These are phyloP conservation scores for Xylariaceae sp. DNA, from an alignment of 2,329 filamentous ascomycete species.

Conservation along the genomic window DNA sequence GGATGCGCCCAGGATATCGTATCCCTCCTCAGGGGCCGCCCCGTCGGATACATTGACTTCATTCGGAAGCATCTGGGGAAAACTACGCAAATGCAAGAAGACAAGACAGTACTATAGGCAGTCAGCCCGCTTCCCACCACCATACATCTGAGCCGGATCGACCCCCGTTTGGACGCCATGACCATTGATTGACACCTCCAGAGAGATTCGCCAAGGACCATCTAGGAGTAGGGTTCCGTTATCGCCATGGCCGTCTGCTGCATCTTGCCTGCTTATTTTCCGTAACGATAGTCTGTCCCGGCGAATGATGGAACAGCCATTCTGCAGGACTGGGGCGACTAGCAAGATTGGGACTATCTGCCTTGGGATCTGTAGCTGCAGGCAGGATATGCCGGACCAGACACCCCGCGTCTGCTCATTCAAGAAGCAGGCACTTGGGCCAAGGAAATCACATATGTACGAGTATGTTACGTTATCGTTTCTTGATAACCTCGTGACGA, in stretches of 20 bases:
- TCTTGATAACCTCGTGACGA: not conserved
- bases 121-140: too few species aligned
- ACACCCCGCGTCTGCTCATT: not conserved
- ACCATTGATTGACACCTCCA: too few species aligned
- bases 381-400: constrained; percentile 3
- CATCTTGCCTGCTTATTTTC: not conserved
- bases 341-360: not conserved
- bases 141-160: too few species aligned
- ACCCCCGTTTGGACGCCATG: too few species aligned
- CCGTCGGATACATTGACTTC: constrained; percentile 71
- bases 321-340: constrained; percentile 1
- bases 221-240: too few species aligned
- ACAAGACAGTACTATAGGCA: not conserved
- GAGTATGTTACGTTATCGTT: not conserved
- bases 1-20: constrained; percentile 77
- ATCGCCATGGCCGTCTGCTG: constrained; percentile 4
- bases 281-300: not conserved
- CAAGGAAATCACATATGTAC: not conserved
- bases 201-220: too few species aligned
- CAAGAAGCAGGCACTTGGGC: not conserved
- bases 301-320: constrained; percentile 4
- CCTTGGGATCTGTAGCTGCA: constrained; percentile 1
- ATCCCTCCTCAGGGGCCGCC: constrained; percentile 64
- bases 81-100: constrained; percentile 16
- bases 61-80: constrained; percentile 42